Base-by-base conservation (phyloP, 2,329 filamentous ascomycete species). In the Diplodia corticola region DNA sequence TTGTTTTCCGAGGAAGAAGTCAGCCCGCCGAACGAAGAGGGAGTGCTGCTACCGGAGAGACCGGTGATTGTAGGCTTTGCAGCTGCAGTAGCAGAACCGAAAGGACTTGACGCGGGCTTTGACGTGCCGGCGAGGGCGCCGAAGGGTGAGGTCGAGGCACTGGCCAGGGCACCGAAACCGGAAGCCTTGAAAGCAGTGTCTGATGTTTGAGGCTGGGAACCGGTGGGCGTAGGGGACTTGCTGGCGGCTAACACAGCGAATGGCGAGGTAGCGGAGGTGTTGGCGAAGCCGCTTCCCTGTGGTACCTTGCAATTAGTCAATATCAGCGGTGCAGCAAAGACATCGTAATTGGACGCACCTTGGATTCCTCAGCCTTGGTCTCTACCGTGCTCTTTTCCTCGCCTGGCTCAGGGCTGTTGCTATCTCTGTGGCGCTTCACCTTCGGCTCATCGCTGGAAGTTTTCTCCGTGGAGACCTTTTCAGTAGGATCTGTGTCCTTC, bases 181-280 rank as follows among this genome's bases (percentile, higher is more conserved):
- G 81, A 83, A 3, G 78, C 73, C 50, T 81, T 80, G 73, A 91
- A 91, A 6, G 81, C 80, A 49, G 77, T 76, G 4, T 78, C 68
- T 5, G 80, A 80, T 5, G 80, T 79, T 66, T 80, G 76, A 15
- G 76, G 74, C 57, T 73, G 66, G 5, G 6, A 69, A 57, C 4
- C 67, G 48, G 73, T 73, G 28, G 78, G 67, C 10, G 72, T 51
- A 44, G 74, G 72, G 17, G 75, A 73, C 67, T 78, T 76, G 68
- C 67, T 77, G 51, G 74, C 72, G 20, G 78, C 73, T 63, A 84
- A 74, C 49, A 79, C 74, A 59, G 80, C 77, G 69, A 85, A 85
- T 4, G 82, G 83, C 57, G 83, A 82, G 15, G 77, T 73, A 22
- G 80, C 73, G 35, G 81, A 81, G 5, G 76, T 76, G 67, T 82